A percentile compares a stretch with the other conserved stretches of the same genome.
Evolutionary conservation across 2,329 filamentous ascomycete species (phyloP).

Genomic region (Ophiostoma ulmi): DNA sequence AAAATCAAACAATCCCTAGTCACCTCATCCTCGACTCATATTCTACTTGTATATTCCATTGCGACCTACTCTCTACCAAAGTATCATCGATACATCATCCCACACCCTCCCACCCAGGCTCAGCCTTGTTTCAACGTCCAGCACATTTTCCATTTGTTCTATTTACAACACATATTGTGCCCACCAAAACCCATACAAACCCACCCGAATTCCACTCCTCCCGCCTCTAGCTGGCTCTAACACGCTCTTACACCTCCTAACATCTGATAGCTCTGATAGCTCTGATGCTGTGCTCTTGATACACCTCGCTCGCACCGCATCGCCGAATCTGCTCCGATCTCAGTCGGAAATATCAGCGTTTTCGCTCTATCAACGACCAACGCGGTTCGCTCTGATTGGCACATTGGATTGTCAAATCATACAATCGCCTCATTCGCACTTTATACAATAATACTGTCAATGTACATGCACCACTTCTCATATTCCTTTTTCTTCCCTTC

Average conservation of each 20-base stretch:
- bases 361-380: neutral
- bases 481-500: neutral
- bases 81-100: neutral
- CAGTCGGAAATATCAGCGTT: neutral
- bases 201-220: conserved; percentile 5
- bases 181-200: neutral
- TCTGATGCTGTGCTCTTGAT: neutral
- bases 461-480: neutral
- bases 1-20: neutral
- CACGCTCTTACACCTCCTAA: neutral
- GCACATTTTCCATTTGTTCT: neutral
- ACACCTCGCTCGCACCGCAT: conserved; percentile 7
- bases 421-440: neutral
- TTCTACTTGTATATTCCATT: neutral
- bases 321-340: conserved; percentile 8
- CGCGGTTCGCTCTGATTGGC: neutral
- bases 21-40: neutral
- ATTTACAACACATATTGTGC: neutral
- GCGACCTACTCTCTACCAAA: neutral
- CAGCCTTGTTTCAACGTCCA: conserved; percentile 5
- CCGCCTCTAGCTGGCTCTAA: neutral
- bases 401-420: neutral
- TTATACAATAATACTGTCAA: neutral
- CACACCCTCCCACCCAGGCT: neutral
- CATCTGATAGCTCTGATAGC: neutral